These are phyloP conservation scores for Alloascoidea africana DNA, from an alignment of 805 yeast genomes.

Conservation along the genomic window DNA sequence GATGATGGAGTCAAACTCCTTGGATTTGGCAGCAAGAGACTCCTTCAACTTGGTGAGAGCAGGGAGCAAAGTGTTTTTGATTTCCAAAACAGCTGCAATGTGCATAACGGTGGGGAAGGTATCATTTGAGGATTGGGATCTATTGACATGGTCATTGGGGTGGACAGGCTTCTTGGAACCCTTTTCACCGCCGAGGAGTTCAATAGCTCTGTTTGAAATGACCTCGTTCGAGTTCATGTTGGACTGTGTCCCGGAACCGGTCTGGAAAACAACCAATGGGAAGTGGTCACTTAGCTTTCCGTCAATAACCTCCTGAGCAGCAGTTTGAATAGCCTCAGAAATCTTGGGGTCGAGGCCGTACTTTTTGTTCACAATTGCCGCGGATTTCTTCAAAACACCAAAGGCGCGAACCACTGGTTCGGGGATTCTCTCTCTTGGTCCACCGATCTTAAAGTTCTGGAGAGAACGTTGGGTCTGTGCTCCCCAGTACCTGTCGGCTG, in stretches of 20 bases:
- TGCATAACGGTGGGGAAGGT: conserved; percentile 99
- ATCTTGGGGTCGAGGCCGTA: conserved; percentile 81
- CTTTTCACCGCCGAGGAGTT: conserved; percentile 76
- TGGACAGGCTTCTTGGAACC: conserved; percentile 93
- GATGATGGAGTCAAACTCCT: conserved; percentile 79
- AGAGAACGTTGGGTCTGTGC: conserved; percentile 90
- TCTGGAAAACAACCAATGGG: conserved; percentile 97
- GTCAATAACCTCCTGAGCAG: conserved; percentile 87
- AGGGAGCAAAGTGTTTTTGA: conserved; percentile 65
- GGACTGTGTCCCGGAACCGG: conserved; percentile 97
- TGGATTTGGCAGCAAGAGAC: conserved; percentile 60
- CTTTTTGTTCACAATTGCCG: conserved; percentile 78
- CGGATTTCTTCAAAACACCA: conserved; percentile 87
- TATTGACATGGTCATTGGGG: conserved; percentile 96
- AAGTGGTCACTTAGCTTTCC: conserved; percentile 89
- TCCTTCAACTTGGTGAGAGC: conserved; percentile 64
- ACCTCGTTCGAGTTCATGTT: conserved; percentile 99
- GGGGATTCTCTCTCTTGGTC: conserved; percentile 80
- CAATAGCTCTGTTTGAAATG: conserved; percentile 95
- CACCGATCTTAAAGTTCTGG: conserved; percentile 92
- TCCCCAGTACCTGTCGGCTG: conserved; percentile 84
- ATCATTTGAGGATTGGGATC: conserved; percentile 95
- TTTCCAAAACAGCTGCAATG: conserved; percentile 92
- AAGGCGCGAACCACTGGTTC: conserved; percentile 83
- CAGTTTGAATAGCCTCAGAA: conserved; percentile 74